Evolutionary conservation across 1,284 basidiomycete species (phyloP), one percentile per base, ranked within the genome.

Genomic region (Gomphus bonarii): DNA sequence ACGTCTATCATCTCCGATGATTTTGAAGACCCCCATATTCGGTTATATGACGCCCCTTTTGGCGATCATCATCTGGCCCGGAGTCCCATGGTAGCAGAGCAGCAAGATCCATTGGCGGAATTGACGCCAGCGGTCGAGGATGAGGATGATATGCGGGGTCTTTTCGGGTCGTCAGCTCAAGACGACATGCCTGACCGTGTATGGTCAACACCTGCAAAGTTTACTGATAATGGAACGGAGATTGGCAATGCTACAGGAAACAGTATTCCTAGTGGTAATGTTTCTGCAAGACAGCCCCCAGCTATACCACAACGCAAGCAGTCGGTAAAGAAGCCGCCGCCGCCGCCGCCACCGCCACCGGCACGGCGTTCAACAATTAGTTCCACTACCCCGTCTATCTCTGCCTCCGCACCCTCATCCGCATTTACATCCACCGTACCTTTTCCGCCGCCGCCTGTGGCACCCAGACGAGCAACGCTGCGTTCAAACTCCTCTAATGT

Each of bases 301-400:
- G 59, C 62, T 16, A 53, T 59, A 28, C 62, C 62, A 4, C 51
- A 58, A n/a, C 57, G 62, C 3, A 49, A 46, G 33, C 31, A 52
- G 11, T 31, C 56, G 12, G 30, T 35, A n/a, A 57, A 50, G 30
- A 48, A 51, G 20, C 47, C 53, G 1, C 58, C 50, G 3, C 61
- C 61, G 8, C 62, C 61, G 18, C 62, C 61, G 3, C 58, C 62
- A n/a, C 62, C 61, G 3, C 58, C 62, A n/a, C 25, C 62, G 20
- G 51, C 46, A 16, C 59, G 62, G 12, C 57, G 50, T 16, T 28
- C 31, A 2, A 40, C 42, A 5, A 30, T 44, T 3, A 38, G 52
- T 30, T 7, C 38, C 9, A 31, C n/a, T 10, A 14, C 8, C 14
- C 18, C 51, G 16, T 43, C 42, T 6, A 9, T 31, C 10, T 42